A percentile compares a stretch with the other conserved stretches of the same genome.
phyloP scores from a whole-genome alignment of 1,284 basidiomycete species.

The Kalmanozyma brasiliensis region DNA sequence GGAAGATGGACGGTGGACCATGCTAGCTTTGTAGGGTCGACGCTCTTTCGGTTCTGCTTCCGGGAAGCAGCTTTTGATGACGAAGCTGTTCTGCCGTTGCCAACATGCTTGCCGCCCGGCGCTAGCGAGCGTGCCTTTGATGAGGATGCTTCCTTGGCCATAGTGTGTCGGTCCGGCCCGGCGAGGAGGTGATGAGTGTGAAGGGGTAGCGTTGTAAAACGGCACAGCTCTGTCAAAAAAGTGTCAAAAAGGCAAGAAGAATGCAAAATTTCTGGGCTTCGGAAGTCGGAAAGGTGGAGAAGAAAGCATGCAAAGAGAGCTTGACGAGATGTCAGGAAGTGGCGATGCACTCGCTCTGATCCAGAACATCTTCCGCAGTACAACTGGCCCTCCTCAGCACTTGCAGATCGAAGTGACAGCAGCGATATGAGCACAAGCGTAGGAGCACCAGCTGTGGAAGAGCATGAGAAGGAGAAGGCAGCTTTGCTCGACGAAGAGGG shows the following conservation, averaged over 20 bases:
- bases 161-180: conserved; percentile 7
- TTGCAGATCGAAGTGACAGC: too few relatives aligned
- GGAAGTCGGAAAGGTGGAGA: conserved; percentile 42
- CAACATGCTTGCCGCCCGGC: conserved; percentile 7
- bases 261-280: conserved; percentile 14
- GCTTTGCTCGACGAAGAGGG: conserved; percentile 47
- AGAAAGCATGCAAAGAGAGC: not conserved
- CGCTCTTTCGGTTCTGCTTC: conserved; percentile 25
- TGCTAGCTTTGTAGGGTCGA: conserved; percentile 38
- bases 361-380: too few relatives aligned
- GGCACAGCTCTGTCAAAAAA: too few relatives aligned
- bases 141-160: conserved; percentile 16
- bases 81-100: conserved; percentile 7
- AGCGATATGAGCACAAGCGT: conserved; percentile 8
- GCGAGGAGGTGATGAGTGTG: conserved; percentile 3
- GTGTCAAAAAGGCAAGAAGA: conserved; percentile 9
- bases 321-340: conserved; percentile 1
- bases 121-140: not conserved
- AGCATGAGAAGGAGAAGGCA: conserved; percentile 10
- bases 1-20: conserved; percentile 52
- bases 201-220: too few relatives aligned
- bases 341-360: not conserved
- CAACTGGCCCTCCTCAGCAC: too few relatives aligned
- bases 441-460: not conserved
- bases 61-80: conserved; percentile 1